Conservation (phyloP, 2,329 filamentous ascomycete genomes). For the Cladosporium sp. region DNA sequence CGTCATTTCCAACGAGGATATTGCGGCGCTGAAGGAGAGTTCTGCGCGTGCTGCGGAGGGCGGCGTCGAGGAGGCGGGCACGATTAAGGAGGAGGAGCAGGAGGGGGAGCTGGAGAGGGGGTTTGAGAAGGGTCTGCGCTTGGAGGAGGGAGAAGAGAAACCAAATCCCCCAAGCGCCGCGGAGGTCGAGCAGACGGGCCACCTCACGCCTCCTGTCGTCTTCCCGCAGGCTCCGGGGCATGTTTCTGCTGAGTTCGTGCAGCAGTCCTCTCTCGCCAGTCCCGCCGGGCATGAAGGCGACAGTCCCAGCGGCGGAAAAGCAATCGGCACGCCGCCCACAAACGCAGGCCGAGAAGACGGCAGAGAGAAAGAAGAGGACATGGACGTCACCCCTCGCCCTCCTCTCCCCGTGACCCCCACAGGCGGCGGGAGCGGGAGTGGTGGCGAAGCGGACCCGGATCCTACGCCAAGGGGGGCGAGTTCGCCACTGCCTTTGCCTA, state of each 20-base stretch:
- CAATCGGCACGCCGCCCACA: too few species aligned
- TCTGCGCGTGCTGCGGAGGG: constrained; percentile 17
- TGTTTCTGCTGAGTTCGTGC: constrained; percentile 37
- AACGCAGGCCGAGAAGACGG: too few species aligned
- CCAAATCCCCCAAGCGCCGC: constrained; percentile 22
- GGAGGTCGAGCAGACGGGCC: constrained; percentile 29
- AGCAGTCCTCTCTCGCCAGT: constrained; percentile 17
- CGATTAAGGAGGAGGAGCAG: constrained; percentile 34
- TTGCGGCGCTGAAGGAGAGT: constrained; percentile 29
- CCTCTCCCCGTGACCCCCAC: constrained; percentile 19
- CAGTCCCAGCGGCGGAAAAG: too few species aligned
- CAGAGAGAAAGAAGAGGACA: constrained; percentile 19
- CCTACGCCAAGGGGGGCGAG: constrained; percentile 37
- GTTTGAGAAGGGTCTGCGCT: too few species aligned
- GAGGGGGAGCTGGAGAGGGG: too few species aligned
- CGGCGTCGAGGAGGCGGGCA: constrained; percentile 19
- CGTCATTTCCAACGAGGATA: constrained; percentile 48
- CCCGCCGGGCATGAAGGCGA: too few species aligned
- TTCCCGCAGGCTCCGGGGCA: constrained; percentile 44
- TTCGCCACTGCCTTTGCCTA: too few species aligned
- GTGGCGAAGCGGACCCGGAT: constrained; percentile 33
- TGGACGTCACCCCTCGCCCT: constrained; percentile 37
- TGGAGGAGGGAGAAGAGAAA: constrained; percentile 32
- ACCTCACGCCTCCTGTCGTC: constrained; percentile 49
- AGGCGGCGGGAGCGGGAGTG: constrained; percentile 4